These are phyloP conservation scores for Benincasa hispida DNA, from an alignment of 306 rosid species.

Conservation along the genomic window DNA sequence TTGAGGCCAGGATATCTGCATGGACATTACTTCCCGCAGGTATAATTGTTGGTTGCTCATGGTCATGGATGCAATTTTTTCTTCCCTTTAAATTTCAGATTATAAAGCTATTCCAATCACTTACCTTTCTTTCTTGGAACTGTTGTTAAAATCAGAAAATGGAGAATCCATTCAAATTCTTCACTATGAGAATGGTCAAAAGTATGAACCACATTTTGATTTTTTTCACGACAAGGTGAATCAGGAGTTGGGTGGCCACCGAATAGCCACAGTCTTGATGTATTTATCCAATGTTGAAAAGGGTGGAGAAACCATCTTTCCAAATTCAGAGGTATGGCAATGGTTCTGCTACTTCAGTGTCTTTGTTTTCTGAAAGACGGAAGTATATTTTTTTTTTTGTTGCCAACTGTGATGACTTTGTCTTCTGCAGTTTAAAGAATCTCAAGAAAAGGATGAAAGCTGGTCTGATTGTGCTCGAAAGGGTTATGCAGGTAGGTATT, in stretches of 20 bases:
- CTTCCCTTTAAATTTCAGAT: too few relatives aligned
- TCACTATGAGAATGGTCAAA: slow-evolving; percentile 83
- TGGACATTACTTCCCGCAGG: slow-evolving; percentile 96
- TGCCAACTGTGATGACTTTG: background rate
- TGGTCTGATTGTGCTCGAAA: slow-evolving; percentile 72
- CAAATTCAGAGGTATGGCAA: slow-evolving; percentile 50
- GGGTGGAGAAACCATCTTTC: slow-evolving; percentile 96
- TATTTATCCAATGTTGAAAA: slow-evolving; percentile 77
- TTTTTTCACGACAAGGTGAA: slow-evolving; percentile 85
- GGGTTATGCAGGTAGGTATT: slow-evolving; percentile 91
- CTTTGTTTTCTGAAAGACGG: background rate
- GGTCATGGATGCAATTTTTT: background rate
- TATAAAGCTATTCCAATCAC: background rate
- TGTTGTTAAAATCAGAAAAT: slow-evolving; percentile 48
- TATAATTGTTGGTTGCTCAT: background rate
- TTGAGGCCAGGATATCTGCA: slow-evolving; percentile 65
- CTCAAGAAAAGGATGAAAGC: slow-evolving; percentile 43
- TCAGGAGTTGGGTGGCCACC: slow-evolving; percentile 81
- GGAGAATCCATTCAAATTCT: slow-evolving; percentile 84
- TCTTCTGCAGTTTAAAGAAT: slow-evolving; percentile 26
- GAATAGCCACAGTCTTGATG: slow-evolving; percentile 91
- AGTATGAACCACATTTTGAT: slow-evolving; percentile 90
- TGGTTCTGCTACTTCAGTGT: background rate
- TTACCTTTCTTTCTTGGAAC: background rate
- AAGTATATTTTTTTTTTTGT: too few relatives aligned